Percentiles rank a stretch among this genome's conserved stretches.
Conservation (phyloP, 1,139 yeast genomes). For the Protomyces arabidopsidicola region DNA sequence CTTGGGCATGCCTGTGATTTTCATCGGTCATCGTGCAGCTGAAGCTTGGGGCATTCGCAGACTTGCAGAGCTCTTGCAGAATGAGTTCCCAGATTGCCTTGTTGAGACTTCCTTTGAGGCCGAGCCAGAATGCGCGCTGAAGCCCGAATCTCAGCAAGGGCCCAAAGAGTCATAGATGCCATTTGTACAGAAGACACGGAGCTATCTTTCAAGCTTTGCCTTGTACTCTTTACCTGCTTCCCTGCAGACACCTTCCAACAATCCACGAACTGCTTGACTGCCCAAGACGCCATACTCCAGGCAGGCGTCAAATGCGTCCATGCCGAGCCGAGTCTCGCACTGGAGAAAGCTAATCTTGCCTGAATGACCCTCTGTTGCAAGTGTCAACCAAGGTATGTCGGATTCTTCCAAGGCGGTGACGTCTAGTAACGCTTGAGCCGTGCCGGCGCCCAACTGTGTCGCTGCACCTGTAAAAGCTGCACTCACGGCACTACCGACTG, state of each 20-base stretch:
- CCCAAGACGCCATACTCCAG: conserved; percentile 90
- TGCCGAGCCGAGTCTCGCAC: conserved; percentile 77
- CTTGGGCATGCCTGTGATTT: background rate
- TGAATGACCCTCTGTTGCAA: conserved; percentile 71
- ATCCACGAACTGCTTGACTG: conserved; percentile 68
- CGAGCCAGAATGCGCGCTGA: conserved; percentile 26
- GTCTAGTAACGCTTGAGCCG: conserved; percentile 43
- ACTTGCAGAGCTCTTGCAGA: background rate
- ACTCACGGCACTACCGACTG: conserved; percentile 73
- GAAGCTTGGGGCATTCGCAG: conserved; percentile 1
- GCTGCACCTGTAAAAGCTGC: conserved; percentile 52
- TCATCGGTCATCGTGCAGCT: background rate
- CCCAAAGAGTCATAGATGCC: background rate
- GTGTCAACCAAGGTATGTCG: conserved; percentile 73
- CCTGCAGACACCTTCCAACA: conserved; percentile 83
- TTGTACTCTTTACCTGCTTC: conserved; percentile 53
- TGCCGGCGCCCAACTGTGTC: background rate
- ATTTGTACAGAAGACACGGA: background rate
- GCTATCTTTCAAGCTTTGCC: background rate
- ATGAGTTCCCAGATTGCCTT: background rate
- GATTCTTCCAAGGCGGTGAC: conserved; percentile 75
- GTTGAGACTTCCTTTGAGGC: conserved; percentile 24
- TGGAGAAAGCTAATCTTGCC: conserved; percentile 70
- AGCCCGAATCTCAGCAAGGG: background rate
- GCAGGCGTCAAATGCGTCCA: conserved; percentile 71